These are phyloP conservation scores for Botrytis fragariae DNA, from an alignment of 2,329 filamentous ascomycete species.

Conservation along the genomic window DNA sequence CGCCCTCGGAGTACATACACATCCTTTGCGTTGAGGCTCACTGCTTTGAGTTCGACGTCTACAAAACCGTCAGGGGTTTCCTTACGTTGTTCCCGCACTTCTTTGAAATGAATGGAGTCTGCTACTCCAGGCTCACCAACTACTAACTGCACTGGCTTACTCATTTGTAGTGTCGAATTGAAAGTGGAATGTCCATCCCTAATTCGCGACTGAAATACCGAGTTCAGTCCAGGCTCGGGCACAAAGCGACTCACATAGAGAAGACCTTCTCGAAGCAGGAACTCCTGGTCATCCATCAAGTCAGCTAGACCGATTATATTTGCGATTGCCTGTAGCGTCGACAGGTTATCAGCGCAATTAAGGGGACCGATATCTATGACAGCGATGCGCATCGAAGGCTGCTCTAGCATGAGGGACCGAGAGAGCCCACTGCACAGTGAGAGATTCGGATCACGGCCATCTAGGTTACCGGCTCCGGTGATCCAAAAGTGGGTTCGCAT, in stretches of 20 bases:
- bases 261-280: neutral
- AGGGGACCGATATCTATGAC: slow-evolving; percentile 13
- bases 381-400: slow-evolving; percentile 20
- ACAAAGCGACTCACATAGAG: neutral
- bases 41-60: neutral
- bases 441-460: neutral
- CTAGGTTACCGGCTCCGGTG: slow-evolving; percentile 6
- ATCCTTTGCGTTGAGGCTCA: slow-evolving; percentile 1
- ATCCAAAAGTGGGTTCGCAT: slow-evolving; percentile 15
- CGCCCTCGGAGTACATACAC: neutral
- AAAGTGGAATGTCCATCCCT: too few species aligned
- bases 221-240: neutral
- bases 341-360: neutral
- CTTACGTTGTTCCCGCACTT: neutral
- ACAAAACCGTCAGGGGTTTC: neutral
- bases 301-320: neutral
- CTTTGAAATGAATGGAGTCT: neutral
- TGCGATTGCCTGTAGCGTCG: neutral
- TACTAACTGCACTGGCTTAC: too few species aligned
- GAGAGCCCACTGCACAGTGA: slow-evolving; percentile 15
- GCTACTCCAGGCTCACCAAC: neutral
- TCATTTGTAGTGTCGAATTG: too few species aligned
- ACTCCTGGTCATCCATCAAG: neutral
- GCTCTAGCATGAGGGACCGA: slow-evolving; percentile 17
- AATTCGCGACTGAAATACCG: too few species aligned